phyloP scores from a whole-genome alignment of 2,329 filamentous ascomycete species.

The Blastomyces parvus region DNA sequence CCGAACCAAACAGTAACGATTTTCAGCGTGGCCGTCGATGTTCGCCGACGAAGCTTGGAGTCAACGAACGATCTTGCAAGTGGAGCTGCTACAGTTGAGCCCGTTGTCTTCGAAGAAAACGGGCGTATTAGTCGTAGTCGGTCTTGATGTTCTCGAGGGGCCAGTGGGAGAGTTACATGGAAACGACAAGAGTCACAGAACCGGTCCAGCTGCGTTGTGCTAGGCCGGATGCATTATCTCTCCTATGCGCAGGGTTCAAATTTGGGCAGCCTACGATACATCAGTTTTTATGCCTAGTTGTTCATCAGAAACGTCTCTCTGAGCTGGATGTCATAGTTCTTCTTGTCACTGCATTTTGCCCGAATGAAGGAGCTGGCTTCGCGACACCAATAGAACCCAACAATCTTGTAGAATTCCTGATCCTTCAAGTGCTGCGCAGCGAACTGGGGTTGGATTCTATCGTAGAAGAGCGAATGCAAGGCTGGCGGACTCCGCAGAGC shows the following conservation, averaged over 20 bases:
- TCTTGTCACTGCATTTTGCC: conserved; percentile 12
- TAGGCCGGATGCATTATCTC: neutral
- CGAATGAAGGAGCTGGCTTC: conserved; percentile 11
- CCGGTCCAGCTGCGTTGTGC: neutral
- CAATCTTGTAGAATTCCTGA: conserved; percentile 11
- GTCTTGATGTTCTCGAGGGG: no score
- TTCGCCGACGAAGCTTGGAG: no score
- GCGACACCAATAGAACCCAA: conserved; percentile 14
- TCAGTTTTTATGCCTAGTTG: neutral
- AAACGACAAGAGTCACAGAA: neutral
- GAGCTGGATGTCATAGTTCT: conserved; percentile 14
- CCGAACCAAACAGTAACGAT: no score
- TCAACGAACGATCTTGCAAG: no score
- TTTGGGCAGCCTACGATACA: neutral
- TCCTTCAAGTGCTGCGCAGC: conserved; percentile 12
- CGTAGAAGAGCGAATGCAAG: neutral
- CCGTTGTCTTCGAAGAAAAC: no score
- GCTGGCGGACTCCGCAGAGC: conserved; percentile 4
- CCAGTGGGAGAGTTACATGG: no score
- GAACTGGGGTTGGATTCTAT: conserved; percentile 7
- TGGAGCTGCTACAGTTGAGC: no score
- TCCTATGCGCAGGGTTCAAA: neutral
- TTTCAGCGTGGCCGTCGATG: no score
- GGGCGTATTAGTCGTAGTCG: no score
- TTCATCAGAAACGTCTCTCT: conserved; percentile 10